phyloP scores from a whole-genome alignment of 495 filamentous ascomycete genomes.

The Bathelium albidoporum region DNA sequence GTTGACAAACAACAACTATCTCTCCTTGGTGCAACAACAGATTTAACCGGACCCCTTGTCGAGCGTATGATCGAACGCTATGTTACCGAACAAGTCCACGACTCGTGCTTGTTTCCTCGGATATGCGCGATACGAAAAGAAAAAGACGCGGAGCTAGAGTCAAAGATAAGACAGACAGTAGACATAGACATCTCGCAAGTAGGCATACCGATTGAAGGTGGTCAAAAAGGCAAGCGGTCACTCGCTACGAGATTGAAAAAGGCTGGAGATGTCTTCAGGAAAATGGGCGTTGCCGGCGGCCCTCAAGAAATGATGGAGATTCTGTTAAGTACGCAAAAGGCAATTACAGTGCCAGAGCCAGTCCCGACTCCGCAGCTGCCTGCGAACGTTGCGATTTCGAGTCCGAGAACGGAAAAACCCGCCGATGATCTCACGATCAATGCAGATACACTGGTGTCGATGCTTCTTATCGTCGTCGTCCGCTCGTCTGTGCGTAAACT shows the following conservation, averaged over 20 bases:
- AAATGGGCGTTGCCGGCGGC: constrained; percentile 70
- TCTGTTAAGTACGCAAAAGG: constrained; percentile 76
- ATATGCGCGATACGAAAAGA: constrained; percentile 64
- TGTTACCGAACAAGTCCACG: constrained; percentile 86
- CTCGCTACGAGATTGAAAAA: constrained; percentile 57
- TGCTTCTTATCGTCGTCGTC: constrained; percentile 88
- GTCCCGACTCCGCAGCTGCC: constrained; percentile 19
- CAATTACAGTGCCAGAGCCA: constrained; percentile 49
- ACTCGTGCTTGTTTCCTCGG: constrained; percentile 71
- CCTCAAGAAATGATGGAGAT: constrained; percentile 93
- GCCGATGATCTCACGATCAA: constrained; percentile 63
- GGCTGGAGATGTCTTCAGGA: constrained; percentile 83
- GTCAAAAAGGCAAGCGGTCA: constrained; percentile 59
- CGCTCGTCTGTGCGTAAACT: constrained; percentile 80
- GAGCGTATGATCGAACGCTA: constrained; percentile 94
- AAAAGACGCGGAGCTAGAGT: constrained; percentile 86
- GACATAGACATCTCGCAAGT: constrained; percentile 91
- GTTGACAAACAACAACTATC: constrained; percentile 95
- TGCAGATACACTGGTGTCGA: constrained; percentile 87
- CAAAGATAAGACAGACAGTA: constrained; percentile 83
- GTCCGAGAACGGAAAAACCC: constrained; percentile 9
- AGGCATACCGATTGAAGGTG: constrained; percentile 71
- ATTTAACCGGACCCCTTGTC: constrained; percentile 82
- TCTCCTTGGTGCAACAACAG: constrained; percentile 81
- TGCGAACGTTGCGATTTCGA: not conserved